Base-by-base conservation (phyloP, 2,329 filamentous ascomycete species). In the Beauveria medogensis region DNA sequence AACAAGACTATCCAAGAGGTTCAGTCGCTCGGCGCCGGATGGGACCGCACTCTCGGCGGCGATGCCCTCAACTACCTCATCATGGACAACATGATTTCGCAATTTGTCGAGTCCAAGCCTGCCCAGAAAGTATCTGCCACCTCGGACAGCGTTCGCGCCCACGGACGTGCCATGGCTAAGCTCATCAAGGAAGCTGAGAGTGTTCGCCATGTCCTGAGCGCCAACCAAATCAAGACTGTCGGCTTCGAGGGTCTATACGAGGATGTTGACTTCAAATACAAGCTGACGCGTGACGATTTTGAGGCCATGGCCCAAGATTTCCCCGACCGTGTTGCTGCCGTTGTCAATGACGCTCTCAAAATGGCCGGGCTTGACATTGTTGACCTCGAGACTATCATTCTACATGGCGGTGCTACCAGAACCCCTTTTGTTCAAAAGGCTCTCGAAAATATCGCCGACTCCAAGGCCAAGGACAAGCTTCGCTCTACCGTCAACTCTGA, bases 1-100 rank as follows among this genome's bases (percentile, higher is more conserved):
- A 97, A 97, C 81, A 97, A 97, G 83, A 97, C 92, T 1, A 78
- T 99, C 37, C 94, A 97, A 72, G 94, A 99, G 73, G 88, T 97
- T n/a, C 85, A 91, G 64, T 90, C 96, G 43, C 68, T 97, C 50
- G 92, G 93, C 62, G 83, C 83, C 66, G 91, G 91, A 63, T 99
- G 91, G 90, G 94, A 99, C 70, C 85, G 85, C 69, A 90, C 88
- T 3, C 86, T 99, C 20, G 94, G 94, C 62, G 94, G 94, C 60
- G 93, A 99, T 71, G 81, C 88, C 40, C 81, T 99, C 64, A 99
- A 97, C 73, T 84, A 89, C 62, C 79, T 96, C 63, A 91, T 99
- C 66, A 82, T 96, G 55, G 86, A 96, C 65, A 88, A 97, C 71
- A 96, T 97, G 84, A 78, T 97, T 61, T 76, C 83, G 34, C 83